Base-by-base conservation (phyloP, 768 basidiomycete genomes). In the Russula sp. region DNA sequence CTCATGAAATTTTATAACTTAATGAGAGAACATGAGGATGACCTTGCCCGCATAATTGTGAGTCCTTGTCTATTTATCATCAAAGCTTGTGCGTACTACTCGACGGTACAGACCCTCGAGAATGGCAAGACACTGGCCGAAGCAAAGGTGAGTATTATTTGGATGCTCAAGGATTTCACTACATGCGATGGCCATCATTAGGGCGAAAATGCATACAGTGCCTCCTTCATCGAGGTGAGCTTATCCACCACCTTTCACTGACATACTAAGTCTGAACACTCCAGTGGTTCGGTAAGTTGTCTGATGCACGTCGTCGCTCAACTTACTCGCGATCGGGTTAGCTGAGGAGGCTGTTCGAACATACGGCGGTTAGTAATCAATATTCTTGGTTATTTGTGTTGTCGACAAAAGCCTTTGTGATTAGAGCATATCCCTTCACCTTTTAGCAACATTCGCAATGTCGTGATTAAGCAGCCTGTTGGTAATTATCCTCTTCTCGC, bases 61-160 rank as follows among this genome's bases (percentile, higher is more conserved):
- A 35, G 51, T 22, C 29, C 61, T 50, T 54, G 29, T 47, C 38
- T 43, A 14, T 58, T 39, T 11, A 45, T 45, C 13, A 16, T 42
- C 39, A 22, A 32, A 6, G 42, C 47, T 22, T 25, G 20, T 50
- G 45, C 20, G 59, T 10, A 16, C 35, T 10, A 16, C 35, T 14
- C 29, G 16, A 5, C 43, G 7, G 7, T 38, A 42, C 72, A 93
- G 91, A 95, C 93, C 7, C 75, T 94, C 62, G 97, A 99, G 77
- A 99, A 99, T 69, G 97, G 97, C 39, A 99, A 98, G 76, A 81
- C 93, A 8, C 75, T 97, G 47, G 75, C 78, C 0, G 94, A 98
- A 66, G 90, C 83, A 39, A 88, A 90, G 82, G 90, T 88, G 64
- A 13, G 62, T 43, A 45, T 55, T 45, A 34, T 51, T 51, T 50